A percentile compares a stretch with the other conserved stretches of the same genome.
These are phyloP conservation scores for Chloropicon primus DNA, from an alignment of 139 green algal species.

Conservation along the genomic window DNA sequence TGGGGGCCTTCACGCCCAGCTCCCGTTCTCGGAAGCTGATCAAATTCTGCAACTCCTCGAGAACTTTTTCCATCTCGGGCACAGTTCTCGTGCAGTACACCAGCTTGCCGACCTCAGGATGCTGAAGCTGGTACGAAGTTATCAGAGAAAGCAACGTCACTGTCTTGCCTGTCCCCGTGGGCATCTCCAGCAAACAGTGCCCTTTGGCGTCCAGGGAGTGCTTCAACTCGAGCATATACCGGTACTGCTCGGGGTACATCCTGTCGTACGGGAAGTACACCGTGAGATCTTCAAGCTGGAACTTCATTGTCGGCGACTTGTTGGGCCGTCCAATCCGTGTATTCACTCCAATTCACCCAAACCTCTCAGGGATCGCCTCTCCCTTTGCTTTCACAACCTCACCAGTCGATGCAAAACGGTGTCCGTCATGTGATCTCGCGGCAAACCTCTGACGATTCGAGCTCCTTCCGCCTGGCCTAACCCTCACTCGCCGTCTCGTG, in stretches of 20 bases:
- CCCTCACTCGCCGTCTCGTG: too few species aligned
- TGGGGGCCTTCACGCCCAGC: conserved; percentile 23
- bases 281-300: conserved; percentile 79
- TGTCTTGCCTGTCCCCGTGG: conserved; percentile 98
- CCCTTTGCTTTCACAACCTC: too few species aligned
- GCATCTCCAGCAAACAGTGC: conserved; percentile 64
- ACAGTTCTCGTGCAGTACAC: conserved; percentile 98
- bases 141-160: conserved; percentile 96
- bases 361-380: too few species aligned
- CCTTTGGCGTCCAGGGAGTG: conserved; percentile 75
- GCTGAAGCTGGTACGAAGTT: conserved; percentile 91
- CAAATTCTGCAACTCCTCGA: background rate
- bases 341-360: too few species aligned
- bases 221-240: conserved; percentile 98
- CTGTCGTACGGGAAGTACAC: conserved; percentile 97
- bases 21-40: background rate
- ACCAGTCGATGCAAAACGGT: too few species aligned
- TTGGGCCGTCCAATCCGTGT: too few species aligned
- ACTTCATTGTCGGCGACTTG: conserved; percentile 53
- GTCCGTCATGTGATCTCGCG: too few species aligned
- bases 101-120: conserved; percentile 91
- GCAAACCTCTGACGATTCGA: too few species aligned
- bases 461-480: too few species aligned
- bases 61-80: conserved; percentile 99
- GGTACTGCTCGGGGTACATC: conserved; percentile 92